Evolutionary conservation across 2,329 filamentous ascomycete species (phyloP).

Genomic region (Cercospora canescens): DNA sequence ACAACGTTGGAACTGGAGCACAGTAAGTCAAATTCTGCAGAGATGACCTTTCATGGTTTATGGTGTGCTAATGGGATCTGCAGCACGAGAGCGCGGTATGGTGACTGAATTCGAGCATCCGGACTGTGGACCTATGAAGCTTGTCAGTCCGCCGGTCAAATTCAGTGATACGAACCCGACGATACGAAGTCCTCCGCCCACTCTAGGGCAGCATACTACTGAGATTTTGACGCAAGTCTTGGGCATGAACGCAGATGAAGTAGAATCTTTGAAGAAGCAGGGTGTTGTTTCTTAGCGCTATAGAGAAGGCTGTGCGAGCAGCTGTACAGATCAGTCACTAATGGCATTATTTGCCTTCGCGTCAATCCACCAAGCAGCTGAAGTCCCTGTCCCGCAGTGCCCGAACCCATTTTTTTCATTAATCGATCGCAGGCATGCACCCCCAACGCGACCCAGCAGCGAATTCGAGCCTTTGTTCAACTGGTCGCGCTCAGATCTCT

Average conservation of each 20-base stretch:
- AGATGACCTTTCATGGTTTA: neutral
- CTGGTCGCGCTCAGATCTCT: neutral
- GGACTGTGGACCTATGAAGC: conserved; percentile 78
- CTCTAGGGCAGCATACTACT: conserved; percentile 82
- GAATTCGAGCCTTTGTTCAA: neutral
- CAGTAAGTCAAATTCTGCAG: conserved; percentile 50
- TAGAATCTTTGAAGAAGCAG: conserved; percentile 62
- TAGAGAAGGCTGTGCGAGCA: neutral
- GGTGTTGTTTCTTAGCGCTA: conserved; percentile 58
- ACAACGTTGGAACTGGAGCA: conserved; percentile 81
- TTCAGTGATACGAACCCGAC: conserved; percentile 80
- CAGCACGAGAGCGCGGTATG: conserved; percentile 77
- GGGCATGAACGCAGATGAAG: conserved; percentile 59
- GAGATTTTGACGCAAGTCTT: conserved; percentile 69
- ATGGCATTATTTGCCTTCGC: neutral
- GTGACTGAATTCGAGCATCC: conserved; percentile 83
- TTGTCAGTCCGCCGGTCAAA: conserved; percentile 94
- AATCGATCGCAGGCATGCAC: too few species aligned
- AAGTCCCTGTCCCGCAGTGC: too few species aligned
- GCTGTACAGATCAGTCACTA: neutral
- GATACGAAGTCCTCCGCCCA: conserved; percentile 76
- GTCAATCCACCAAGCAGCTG: too few species aligned
- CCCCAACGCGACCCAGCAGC: too few species aligned
- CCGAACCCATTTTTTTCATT: too few species aligned
- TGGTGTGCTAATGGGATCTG: neutral